Base-by-base conservation (phyloP, 345 rosid species). In the Gossypium rotundifolium region DNA sequence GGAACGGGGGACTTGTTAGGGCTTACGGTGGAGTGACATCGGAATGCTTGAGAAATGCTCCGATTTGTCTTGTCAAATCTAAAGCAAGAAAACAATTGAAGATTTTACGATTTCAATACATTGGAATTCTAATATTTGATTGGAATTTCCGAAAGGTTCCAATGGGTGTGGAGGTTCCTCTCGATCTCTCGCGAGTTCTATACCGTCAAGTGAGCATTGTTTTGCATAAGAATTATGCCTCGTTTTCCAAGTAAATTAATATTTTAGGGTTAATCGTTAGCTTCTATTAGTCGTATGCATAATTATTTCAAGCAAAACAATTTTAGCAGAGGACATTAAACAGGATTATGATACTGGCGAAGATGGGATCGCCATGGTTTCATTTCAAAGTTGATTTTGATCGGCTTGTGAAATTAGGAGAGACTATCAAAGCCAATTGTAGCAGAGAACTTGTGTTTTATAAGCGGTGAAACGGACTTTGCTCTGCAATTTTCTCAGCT, bases 281-380 rank as follows among this genome's bases (percentile, higher is more conserved):
- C 40, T 4, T 52, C 40, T 48, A 14, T 23, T 20, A 40, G 27
- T 40, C 42, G 18, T 18, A 13, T 44, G 40, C 38, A 57, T 44
- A 44, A 5, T 42, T 45, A 51, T 71, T 10, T 29, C 38, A 29
- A 29, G 6, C 38, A 29, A 29, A 11, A 18, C 29, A 38, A n/a
- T 90, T 64, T 87, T 89, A 75, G 96, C 79, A 48, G 93, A 87
- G 81, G 95, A 90, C 78, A 86, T 88, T 74, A 86, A 79, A 78
- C 91, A 95, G 72, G 99, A 93, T 78, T 91, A 92, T 79, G 99
- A 95, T 55, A 93, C 97, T 52, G 99, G 99, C 82, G 86, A 91
- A 88, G 96, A 95, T 71, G 88, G 89, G 63, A 83, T 86, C 0
- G 85, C 84, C 65, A 91, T 91, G 94, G 88, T 93, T 72, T 85